These are phyloP conservation scores for Aeminium ludgeri DNA, from an alignment of 495 filamentous ascomycete species.

Conservation along the genomic window DNA sequence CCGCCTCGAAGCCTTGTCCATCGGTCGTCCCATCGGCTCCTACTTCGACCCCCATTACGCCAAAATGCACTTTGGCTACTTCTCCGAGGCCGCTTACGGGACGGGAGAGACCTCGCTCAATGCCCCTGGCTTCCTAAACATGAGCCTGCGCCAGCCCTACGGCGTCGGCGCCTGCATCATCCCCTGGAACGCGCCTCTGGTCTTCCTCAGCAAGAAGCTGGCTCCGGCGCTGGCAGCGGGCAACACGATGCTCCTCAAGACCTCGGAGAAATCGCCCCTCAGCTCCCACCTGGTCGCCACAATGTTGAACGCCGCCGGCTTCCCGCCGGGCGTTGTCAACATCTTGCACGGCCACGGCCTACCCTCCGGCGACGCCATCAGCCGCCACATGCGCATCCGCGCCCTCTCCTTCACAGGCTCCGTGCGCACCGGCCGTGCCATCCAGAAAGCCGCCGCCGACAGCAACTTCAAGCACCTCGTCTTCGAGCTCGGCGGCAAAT, in stretches of 20 bases:
- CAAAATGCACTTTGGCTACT: slow-evolving; percentile 8
- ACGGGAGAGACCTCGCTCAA: not conserved
- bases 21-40: not conserved
- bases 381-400: slow-evolving; percentile 4
- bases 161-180: slow-evolving; percentile 66
- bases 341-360: slow-evolving; percentile 32
- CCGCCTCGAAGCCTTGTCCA: not conserved
- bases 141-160: slow-evolving; percentile 42
- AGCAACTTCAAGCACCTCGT: slow-evolving; percentile 47
- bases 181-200: slow-evolving; percentile 40
- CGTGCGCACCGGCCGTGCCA: slow-evolving; percentile 15
- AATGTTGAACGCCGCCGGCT: slow-evolving; percentile 53
- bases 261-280: slow-evolving; percentile 57
- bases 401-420: slow-evolving; percentile 18
- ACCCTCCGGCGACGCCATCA: slow-evolving; percentile 2
- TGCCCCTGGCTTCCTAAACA: slow-evolving; percentile 27
- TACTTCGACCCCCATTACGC: not conserved
- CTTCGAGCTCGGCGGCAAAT: slow-evolving; percentile 44
- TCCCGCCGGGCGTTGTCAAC: slow-evolving; percentile 40
- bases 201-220: slow-evolving; percentile 30
- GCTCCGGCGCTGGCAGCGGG: slow-evolving; percentile 62
- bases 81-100: slow-evolving; percentile 2
- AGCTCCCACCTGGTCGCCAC: slow-evolving; percentile 54
- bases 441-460: slow-evolving; percentile 18
- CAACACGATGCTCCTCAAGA: slow-evolving; percentile 60